Percentiles rank a stretch among this genome's conserved stretches.
Conservation (phyloP, 495 filamentous ascomycete species). For the Penicillium waksmanii region DNA sequence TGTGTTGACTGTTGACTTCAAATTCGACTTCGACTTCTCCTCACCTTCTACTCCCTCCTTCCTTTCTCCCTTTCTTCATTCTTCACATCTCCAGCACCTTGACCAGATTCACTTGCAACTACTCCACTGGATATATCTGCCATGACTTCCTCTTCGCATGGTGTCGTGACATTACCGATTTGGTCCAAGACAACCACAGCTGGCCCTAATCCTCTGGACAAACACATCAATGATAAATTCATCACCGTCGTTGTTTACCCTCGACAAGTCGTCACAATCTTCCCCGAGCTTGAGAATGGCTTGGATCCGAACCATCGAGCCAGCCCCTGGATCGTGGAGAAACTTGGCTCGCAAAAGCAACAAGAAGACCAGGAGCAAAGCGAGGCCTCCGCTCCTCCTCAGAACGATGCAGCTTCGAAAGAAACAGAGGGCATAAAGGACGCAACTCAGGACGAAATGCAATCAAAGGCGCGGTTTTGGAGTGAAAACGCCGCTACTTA, state of each 20-base stretch:
- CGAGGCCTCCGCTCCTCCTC: not conserved
- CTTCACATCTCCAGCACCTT: not conserved
- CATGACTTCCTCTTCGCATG: not conserved
- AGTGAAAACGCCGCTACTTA: not conserved
- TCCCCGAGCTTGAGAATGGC: not conserved
- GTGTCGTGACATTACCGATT: not conserved
- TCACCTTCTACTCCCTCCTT: not conserved
- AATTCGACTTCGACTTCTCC: not conserved
- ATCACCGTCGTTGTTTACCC: not conserved
- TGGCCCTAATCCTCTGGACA: not conserved
- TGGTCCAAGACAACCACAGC: not conserved
- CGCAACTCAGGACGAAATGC: not conserved
- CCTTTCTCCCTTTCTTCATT: not conserved
- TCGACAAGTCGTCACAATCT: not conserved
- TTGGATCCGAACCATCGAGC: not conserved
- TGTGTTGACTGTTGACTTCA: not conserved
- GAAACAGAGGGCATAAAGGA: not conserved
- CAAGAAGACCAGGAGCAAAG: not conserved
- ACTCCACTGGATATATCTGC: not conserved
- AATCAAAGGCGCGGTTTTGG: constrained; percentile 2
- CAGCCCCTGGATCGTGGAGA: not conserved
- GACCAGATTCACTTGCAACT: not conserved
- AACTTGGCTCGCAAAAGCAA: not conserved
- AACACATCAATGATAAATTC: not conserved
- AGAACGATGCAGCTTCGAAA: not conserved